phyloP scores from a whole-genome alignment of 371 early-diverging fungal genomes.

The Blakeslea trispora region DNA sequence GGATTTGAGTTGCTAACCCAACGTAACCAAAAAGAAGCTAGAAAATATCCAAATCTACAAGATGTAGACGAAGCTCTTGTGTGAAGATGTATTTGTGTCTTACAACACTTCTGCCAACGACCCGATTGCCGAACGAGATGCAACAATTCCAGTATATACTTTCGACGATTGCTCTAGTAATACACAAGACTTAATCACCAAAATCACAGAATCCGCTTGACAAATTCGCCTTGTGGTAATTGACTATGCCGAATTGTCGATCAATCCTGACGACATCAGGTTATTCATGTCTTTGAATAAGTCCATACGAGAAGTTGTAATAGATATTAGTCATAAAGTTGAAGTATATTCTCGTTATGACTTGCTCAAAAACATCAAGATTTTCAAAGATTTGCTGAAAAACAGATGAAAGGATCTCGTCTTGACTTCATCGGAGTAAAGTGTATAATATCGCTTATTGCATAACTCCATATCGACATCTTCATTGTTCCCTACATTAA shows the following conservation, averaged over 20 bases:
- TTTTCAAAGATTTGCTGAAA: too few species aligned
- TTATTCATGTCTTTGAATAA: conserved; percentile 32
- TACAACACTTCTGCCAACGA: conserved; percentile 30
- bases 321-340: conserved; percentile 32
- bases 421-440: conserved; percentile 27
- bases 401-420: too few species aligned
- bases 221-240: conserved; percentile 33
- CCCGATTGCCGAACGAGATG: conserved; percentile 29
- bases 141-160: conserved; percentile 24
- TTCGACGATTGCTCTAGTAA: conserved; percentile 34
- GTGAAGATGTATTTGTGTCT: conserved; percentile 36
- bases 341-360: conserved; percentile 33
- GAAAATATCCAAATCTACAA: conserved; percentile 35
- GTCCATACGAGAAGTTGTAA: conserved; percentile 29
- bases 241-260: conserved; percentile 31
- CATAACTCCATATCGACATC: conserved; percentile 15
- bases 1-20: too few species aligned
- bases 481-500: not conserved
- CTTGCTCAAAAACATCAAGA: conserved; percentile 29
- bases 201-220: conserved; percentile 32
- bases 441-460: conserved; percentile 22
- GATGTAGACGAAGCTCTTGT: conserved; percentile 34
- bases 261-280: conserved; percentile 30
- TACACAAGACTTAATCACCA: conserved; percentile 33
- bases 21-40: conserved; percentile 30